Evolutionary conservation across 805 yeast species (phyloP).

Genomic region (Wickerhamiella lipophila): DNA sequence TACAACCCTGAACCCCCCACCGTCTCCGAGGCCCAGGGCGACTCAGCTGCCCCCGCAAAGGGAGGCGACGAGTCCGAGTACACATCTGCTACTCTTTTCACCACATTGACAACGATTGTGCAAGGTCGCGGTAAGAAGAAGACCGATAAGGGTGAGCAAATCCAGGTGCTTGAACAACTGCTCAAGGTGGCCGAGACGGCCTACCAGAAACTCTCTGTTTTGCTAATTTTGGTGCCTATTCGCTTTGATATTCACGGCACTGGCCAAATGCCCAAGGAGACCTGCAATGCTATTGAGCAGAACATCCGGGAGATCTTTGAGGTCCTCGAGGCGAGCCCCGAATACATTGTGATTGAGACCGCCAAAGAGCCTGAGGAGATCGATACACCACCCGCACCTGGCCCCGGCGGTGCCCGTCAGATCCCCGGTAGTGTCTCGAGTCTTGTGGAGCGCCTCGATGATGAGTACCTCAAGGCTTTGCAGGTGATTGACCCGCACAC

Average conservation of each 20-base stretch:
- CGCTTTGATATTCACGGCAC: constrained; percentile 64
- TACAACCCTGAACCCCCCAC: constrained; percentile 32
- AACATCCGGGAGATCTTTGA: constrained; percentile 53
- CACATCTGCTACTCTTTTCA: constrained; percentile 45
- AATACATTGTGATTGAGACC: constrained; percentile 61
- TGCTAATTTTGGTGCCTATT: constrained; percentile 71
- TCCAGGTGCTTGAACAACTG: constrained; percentile 53
- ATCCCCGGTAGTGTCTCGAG: constrained; percentile 78
- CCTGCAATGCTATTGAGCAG: constrained; percentile 60
- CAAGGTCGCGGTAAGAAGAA: constrained; percentile 95
- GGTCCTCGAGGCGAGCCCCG: constrained; percentile 46
- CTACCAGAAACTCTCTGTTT: constrained; percentile 66
- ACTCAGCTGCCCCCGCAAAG: constrained; percentile 27
- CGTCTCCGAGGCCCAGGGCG: constrained; percentile 13
- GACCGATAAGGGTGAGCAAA: constrained; percentile 71
- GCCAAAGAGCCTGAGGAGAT: constrained; percentile 71
- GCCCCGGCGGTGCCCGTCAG: constrained; percentile 49
- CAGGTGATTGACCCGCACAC: constrained; percentile 91
- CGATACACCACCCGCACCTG: constrained; percentile 48
- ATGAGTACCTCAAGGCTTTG: constrained; percentile 79
- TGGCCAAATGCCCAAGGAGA: constrained; percentile 61
- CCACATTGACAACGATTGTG: constrained; percentile 56
- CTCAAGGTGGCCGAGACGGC: constrained; percentile 38
- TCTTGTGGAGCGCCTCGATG: constrained; percentile 84
- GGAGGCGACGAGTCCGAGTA: constrained; percentile 21